Evolutionary conservation across 176 grass and related monocot species (phyloP), one percentile per base, ranked within the genome.

Genomic region (Oryza longistaminata): DNA sequence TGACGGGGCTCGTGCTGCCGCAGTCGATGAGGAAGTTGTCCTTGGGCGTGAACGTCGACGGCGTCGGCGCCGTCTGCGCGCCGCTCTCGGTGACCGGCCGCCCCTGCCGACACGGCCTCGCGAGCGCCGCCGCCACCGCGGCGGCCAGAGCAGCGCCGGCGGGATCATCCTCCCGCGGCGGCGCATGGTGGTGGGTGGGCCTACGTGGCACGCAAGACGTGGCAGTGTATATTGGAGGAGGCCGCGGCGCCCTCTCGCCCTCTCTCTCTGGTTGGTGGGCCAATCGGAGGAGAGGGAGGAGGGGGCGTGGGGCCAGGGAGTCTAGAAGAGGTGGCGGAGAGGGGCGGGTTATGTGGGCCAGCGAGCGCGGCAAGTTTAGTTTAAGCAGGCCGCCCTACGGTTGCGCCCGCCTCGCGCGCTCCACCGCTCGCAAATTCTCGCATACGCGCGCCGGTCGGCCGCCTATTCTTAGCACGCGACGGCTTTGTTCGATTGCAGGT

Each of bases 1-100:
- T 87, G 9, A 79, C 34, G 0, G 70, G 10, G 7, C 83, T 5
- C 61, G 89, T 75, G 14, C 82, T 74, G 26, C 96, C 96, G 79
- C 96, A 98, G 82, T 93, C 88, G 75, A 98, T 83, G 12, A 93
- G 88, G 87, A 93, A 95, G 76, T 81, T 91, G 84, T 98, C 95
- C 65, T 71, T 86, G 3, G 95, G 91, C 1, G 79, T 84, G 76
- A 97, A 97, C 16, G 39, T 92, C 5, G 74, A 81, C 26, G 85
- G 66, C 70, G 76, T 73, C 1, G 88, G 40, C 46, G 74, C 35
- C 61, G 83, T 42, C 42, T 66, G 1, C 21, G 74, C 80, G 27
- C 79, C 49, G 49, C 71, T 73, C 4, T 62, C 39, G 0, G 29
- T 87, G 7, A 87, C 80, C 14, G 88, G 88, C 1, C 73, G 60